phyloP scores from a whole-genome alignment of 768 basidiomycete species.

The Gymnopilus dilepis region DNA sequence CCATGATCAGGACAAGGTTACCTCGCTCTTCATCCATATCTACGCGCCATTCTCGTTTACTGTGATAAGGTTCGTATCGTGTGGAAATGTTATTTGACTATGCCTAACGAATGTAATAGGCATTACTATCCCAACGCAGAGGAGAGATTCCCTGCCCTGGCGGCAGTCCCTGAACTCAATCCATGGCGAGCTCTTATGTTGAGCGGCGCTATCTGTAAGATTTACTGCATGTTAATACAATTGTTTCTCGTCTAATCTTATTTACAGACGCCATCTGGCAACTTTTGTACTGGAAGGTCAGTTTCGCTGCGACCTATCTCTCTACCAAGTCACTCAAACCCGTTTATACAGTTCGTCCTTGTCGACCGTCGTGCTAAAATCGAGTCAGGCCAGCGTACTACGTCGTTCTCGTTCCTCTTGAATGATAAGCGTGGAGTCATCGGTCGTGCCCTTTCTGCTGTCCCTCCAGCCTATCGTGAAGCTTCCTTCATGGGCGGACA shows the following conservation, averaged over 20 bases:
- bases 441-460: conserved; percentile 66
- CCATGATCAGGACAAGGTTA: conserved; percentile 96
- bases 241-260: conserved; percentile 21
- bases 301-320: conserved; percentile 7
- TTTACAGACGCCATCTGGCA: conserved; percentile 89
- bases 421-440: conserved; percentile 89
- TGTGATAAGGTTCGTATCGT: conserved; percentile 74
- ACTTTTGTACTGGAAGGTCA: conserved; percentile 88
- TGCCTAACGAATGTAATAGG: conserved; percentile 41
- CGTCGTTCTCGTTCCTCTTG: conserved; percentile 86
- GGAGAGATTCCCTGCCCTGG: conserved; percentile 84
- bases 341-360: conserved; percentile 69
- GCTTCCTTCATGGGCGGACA: conserved; percentile 85
- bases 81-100: background rate
- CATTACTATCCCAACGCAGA: conserved; percentile 88
- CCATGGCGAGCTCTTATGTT: conserved; percentile 77
- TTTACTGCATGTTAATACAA: background rate
- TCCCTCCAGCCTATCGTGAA: conserved; percentile 68
- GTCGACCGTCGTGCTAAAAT: conserved; percentile 90
- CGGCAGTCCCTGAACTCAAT: conserved; percentile 68
- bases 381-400: conserved; percentile 88
- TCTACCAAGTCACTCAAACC: conserved; percentile 7
- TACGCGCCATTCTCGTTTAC: conserved; percentile 92
- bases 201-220: conserved; percentile 84
- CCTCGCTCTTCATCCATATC: conserved; percentile 93